These are phyloP conservation scores for Penicillium sp. DNA, from an alignment of 2,329 filamentous ascomycete genomes.

Conservation along the genomic window DNA sequence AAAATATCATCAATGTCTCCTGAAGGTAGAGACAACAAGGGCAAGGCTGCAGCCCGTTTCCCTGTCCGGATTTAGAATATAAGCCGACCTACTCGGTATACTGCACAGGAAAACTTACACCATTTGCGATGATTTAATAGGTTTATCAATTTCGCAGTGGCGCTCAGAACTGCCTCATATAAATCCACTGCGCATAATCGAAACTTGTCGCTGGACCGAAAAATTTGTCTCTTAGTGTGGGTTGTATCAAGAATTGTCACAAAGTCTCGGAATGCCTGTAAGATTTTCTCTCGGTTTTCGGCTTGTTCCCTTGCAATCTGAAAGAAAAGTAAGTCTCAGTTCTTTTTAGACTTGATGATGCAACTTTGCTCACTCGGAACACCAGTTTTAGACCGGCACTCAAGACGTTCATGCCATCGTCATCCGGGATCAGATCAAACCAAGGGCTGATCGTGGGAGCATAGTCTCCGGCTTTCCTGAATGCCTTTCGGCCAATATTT, in stretches of 20 bases:
- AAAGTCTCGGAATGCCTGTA: background rate
- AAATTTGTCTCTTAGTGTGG: background rate
- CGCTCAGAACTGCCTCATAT: background rate
- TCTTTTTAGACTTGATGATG: background rate
- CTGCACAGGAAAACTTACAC: background rate
- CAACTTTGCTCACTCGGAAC: background rate
- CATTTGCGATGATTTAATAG: background rate
- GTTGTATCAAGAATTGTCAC: background rate
- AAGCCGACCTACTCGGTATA: background rate
- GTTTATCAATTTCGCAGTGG: background rate
- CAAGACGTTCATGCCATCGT: constrained; percentile 2
- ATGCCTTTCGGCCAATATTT: background rate
- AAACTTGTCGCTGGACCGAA: background rate
- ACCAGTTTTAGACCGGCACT: background rate
- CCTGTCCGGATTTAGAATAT: background rate
- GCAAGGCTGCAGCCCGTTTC: background rate
- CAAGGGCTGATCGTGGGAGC: constrained; percentile 1
- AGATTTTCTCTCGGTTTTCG: background rate
- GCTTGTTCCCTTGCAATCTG: background rate
- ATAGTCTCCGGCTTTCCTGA: constrained; percentile 1
- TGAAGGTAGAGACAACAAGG: background rate
- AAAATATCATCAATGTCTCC: background rate
- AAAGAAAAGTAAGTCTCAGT: background rate
- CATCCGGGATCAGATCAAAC: background rate
- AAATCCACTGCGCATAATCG: background rate